These are phyloP conservation scores for Phaeophleospora eucalypticola DNA, from an alignment of 2,329 filamentous ascomycete species.

Conservation along the genomic window DNA sequence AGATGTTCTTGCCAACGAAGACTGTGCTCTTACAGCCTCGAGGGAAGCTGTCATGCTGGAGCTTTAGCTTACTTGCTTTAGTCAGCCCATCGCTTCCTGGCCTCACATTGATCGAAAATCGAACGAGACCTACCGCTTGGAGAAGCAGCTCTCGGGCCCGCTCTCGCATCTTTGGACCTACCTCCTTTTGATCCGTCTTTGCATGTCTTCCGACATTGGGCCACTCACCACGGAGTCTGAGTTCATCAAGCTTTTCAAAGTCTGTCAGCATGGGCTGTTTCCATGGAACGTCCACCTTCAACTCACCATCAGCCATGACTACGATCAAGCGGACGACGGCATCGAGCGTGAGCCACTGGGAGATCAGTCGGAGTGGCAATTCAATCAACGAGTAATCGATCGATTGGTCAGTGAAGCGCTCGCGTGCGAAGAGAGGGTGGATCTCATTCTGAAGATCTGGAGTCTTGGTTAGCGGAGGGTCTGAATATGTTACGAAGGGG, in stretches of 20 bases:
- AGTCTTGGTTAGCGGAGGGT: neutral
- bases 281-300: neutral
- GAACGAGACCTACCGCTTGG: neutral
- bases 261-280: neutral
- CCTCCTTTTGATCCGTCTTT: neutral
- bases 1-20: neutral
- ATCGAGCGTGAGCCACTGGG: slow-evolving; percentile 4
- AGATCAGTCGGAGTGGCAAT: slow-evolving; percentile 2
- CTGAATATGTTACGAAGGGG: neutral
- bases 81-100: neutral
- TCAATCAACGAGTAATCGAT: slow-evolving; percentile 3
- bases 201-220: neutral
- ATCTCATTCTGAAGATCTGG: slow-evolving; percentile 2
- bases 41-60: neutral
- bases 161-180: neutral
- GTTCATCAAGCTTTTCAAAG: neutral
- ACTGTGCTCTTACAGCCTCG: neutral
- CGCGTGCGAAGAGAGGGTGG: slow-evolving; percentile 1
- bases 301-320: slow-evolving; percentile 4
- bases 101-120: neutral
- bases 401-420: neutral
- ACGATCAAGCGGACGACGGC: slow-evolving; percentile 1
- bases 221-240: neutral
- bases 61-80: neutral
- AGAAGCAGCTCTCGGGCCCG: neutral